Conservation (phyloP, 345 rosid species). For the Sapria himalayana region DNA sequence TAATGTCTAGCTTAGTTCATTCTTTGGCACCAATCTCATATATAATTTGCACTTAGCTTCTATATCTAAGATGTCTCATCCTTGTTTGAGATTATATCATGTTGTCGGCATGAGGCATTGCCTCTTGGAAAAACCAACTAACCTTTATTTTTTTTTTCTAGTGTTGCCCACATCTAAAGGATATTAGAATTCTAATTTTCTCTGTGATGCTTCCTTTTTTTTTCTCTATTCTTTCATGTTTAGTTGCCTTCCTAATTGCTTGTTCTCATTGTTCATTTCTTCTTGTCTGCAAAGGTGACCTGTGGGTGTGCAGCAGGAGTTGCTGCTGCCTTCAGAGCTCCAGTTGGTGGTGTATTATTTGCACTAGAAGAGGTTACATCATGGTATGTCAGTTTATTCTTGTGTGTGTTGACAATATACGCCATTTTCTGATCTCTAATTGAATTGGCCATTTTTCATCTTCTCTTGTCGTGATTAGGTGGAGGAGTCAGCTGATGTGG, state of each 20-base stretch:
- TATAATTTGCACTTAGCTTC: too few species aligned
- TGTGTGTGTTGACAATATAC: neutral
- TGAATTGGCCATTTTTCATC: slow-evolving; percentile 6
- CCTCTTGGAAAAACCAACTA: too few species aligned
- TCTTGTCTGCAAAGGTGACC: slow-evolving; percentile 65
- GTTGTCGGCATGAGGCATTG: too few species aligned
- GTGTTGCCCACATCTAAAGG: too few species aligned
- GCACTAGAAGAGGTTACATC: slow-evolving; percentile 97
- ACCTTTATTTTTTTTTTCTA: too few species aligned
- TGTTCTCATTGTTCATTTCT: slow-evolving; percentile 12
- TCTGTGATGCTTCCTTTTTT: neutral
- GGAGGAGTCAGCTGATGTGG: slow-evolving; percentile 99
- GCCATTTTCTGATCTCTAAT: neutral
- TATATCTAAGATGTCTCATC: too few species aligned
- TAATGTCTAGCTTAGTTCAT: too few species aligned
- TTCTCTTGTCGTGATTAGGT: slow-evolving; percentile 53
- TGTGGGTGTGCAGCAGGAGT: slow-evolving; percentile 99
- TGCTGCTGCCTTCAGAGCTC: slow-evolving; percentile 99
- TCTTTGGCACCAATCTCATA: too few species aligned
- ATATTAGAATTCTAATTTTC: neutral
- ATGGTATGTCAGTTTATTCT: slow-evolving; percentile 29
- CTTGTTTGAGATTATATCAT: too few species aligned
- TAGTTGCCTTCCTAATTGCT: slow-evolving; percentile 7
- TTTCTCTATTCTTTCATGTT: neutral
- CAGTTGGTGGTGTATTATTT: slow-evolving; percentile 97